These are phyloP conservation scores for Alternaria novae-zelandiae DNA, from an alignment of 2,329 filamentous ascomycete genomes.

Conservation along the genomic window DNA sequence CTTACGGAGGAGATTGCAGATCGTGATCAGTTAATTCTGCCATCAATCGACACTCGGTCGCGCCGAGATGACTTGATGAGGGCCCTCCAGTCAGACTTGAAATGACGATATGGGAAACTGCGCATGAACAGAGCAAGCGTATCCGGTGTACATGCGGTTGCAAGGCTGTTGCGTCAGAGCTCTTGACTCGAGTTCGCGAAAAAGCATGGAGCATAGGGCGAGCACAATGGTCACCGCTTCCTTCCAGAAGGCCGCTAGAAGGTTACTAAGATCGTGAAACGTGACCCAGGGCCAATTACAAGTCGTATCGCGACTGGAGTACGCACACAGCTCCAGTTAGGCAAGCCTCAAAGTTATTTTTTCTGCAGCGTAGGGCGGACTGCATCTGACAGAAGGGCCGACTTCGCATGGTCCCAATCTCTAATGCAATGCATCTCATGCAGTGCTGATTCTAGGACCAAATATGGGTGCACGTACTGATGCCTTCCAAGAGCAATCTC, in stretches of 20 bases:
- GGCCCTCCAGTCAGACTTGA: conserved; percentile 1
- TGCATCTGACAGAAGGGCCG: conserved; percentile 11
- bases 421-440: conserved; percentile 10
- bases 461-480: conserved; percentile 1
- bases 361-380: conserved; percentile 8
- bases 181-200: conserved; percentile 18
- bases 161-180: conserved; percentile 15
- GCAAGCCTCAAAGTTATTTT: conserved; percentile 12
- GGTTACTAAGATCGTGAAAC: conserved; percentile 36
- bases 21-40: conserved; percentile 8
- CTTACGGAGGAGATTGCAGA: conserved; percentile 6
- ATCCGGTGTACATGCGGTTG: not conserved
- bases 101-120: conserved; percentile 28
- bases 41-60: conserved; percentile 7
- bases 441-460: conserved; percentile 7
- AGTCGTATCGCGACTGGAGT: conserved; percentile 14
- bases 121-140: conserved; percentile 12
- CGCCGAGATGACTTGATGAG: conserved; percentile 11
- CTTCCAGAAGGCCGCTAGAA: conserved; percentile 42
- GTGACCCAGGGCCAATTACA: conserved; percentile 21
- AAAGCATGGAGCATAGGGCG: conserved; percentile 36
- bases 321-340: conserved; percentile 17
- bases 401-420: conserved; percentile 8
- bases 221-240: conserved; percentile 21
- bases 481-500: conserved; percentile 5